Evolutionary conservation across 176 grass and related monocot genomes (phyloP), one percentile per base, ranked within the genome.

Genomic region (Cenchrus purpureus): DNA sequence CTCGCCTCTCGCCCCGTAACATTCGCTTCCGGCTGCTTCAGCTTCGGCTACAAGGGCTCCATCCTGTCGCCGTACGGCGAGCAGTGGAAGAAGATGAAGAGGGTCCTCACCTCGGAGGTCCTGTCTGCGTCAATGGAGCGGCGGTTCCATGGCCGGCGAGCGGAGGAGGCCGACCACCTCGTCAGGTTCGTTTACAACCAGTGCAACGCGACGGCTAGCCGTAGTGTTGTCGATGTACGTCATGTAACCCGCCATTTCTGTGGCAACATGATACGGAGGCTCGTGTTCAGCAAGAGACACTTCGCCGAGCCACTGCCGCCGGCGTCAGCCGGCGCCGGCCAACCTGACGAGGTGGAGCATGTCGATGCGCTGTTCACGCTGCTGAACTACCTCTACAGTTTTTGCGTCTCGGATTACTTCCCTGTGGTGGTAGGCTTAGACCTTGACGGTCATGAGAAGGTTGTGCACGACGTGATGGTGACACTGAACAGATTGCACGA

Each of bases 51-150:
- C 73, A 61, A 73, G 55, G 12, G 48, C 42, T 7, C 62, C 4
- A 37, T 20, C 79, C 12, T 91, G 12, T 67, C 73, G 0, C 78
- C 82, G 1, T 20, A 22, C 4, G 91, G 88, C 0, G 85, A 88
- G 5, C 85, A 84, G 62, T 93, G 88, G 91, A 90, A 60, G 82
- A 93, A 88, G 79, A 90, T 93, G 91, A 85, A 65, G 60, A 76
- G 68, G 22, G 52, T 88, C 3, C 4, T 90, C 4, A 7, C 78
- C 9, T 86, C 85, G 0, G 91, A 93, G 66, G 19, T 88, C 56
- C 50, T 90, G 0, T 66, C 55, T 3, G 2, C 78, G 0, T 1
- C 86, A 4, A 45, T 83, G 85, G 80, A 87, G 31, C 55, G 16
- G 0, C 57, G 31, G n/a, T 13, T 83, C 5, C 49, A 65, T 1